Conservation (phyloP, 768 basidiomycete species). For the Albatrellus ellisii region DNA sequence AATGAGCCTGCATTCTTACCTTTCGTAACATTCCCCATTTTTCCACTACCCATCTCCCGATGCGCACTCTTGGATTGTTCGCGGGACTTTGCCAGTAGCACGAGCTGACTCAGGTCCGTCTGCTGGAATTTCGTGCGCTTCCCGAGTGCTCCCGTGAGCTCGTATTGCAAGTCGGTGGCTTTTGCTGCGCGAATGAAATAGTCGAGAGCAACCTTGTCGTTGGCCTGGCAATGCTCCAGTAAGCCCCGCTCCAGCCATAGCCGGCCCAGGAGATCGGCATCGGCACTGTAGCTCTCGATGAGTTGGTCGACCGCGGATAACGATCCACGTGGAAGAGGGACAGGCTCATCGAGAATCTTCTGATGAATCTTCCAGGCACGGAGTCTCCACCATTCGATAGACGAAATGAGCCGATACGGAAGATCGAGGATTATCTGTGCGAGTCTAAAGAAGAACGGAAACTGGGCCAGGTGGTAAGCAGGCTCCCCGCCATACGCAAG, state of each 20-base stretch:
- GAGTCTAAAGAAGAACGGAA: constrained; percentile 58
- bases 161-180: constrained; percentile 71
- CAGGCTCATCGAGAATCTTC: constrained; percentile 75
- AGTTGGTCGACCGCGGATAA: constrained; percentile 31
- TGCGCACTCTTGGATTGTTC: constrained; percentile 3
- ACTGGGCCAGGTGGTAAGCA: constrained; percentile 78
- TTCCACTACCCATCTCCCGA: too few relatives aligned
- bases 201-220: constrained; percentile 69
- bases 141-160: constrained; percentile 86
- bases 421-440: constrained; percentile 55
- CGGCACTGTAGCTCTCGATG: constrained; percentile 24
- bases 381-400: constrained; percentile 75
- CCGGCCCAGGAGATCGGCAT: constrained; percentile 55
- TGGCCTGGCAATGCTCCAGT: constrained; percentile 58
- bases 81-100: constrained; percentile 84
- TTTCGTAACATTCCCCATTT: too few relatives aligned
- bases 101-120: constrained; percentile 75
- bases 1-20: constrained; percentile 3
- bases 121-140: constrained; percentile 92
- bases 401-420: constrained; percentile 34
- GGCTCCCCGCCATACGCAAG: constrained; percentile 86
- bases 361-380: constrained; percentile 62
- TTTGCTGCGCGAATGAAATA: constrained; percentile 68
- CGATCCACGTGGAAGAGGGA: constrained; percentile 35
- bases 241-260: constrained; percentile 68